These are phyloP conservation scores for Flaveria bidentis DNA, from an alignment of 129 eudicot species.

Conservation along the genomic window DNA sequence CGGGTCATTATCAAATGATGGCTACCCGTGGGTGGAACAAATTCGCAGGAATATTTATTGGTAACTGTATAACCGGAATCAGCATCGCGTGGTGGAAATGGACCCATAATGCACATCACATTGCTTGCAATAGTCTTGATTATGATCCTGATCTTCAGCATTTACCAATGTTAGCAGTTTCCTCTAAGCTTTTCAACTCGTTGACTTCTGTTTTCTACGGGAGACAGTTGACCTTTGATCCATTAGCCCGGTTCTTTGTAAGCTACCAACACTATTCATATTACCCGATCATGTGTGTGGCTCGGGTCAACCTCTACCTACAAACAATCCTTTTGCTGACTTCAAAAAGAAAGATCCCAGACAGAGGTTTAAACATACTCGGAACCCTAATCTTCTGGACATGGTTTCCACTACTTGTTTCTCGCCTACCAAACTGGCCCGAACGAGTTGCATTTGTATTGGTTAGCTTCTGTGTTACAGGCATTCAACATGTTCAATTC, in stretches of 20 bases:
- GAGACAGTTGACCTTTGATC: slow-evolving; percentile 66
- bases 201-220: slow-evolving; percentile 63
- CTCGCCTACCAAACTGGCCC: slow-evolving; percentile 76
- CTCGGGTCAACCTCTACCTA: slow-evolving; percentile 70
- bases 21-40: slow-evolving; percentile 62
- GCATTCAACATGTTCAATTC: slow-evolving; percentile 85
- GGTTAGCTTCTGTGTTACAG: slow-evolving; percentile 58
- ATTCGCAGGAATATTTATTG: slow-evolving; percentile 64
- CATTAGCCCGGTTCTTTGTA: slow-evolving; percentile 62
- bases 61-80: slow-evolving; percentile 83
- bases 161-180: slow-evolving; percentile 83
- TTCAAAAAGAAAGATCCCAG: slow-evolving; percentile 67
- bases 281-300: slow-evolving; percentile 87
- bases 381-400: slow-evolving; percentile 88
- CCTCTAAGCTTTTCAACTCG: slow-evolving; percentile 51
- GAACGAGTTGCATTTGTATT: slow-evolving; percentile 78
- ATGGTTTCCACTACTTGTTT: slow-evolving; percentile 85
- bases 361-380: slow-evolving; percentile 62
- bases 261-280: slow-evolving; percentile 76
- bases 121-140: slow-evolving; percentile 75
- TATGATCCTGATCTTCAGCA: slow-evolving; percentile 94
- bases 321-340: slow-evolving; percentile 71
- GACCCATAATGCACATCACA: slow-evolving; percentile 91
- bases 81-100: slow-evolving; percentile 98
- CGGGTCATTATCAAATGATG: slow-evolving; percentile 91